Evolutionary conservation across 805 yeast genomes (phyloP), one percentile per base, ranked within the genome.

Genomic region (Komagataella mondaviorum): DNA sequence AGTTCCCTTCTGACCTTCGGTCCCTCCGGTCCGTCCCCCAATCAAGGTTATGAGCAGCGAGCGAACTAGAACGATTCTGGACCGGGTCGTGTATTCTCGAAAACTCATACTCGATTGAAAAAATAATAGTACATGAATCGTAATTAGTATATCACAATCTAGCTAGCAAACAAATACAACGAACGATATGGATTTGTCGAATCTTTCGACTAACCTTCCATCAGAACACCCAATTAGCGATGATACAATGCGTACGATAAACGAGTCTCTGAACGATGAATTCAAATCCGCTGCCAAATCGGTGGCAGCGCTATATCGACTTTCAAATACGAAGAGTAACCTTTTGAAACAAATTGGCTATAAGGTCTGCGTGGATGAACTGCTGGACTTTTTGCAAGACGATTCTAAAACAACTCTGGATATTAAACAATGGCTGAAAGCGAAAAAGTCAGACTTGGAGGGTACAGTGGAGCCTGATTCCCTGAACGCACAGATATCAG

Each of bases 221-320:
- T 69, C 76, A 2, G 71, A 82, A 0, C 67, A 61, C 43, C 75
- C 80, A 2, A 67, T 77, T 8, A 71, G 69, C 46, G 75, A 75
- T 43, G 70, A 70, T 6, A 66, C 78, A n/a, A 62, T 78, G 1
- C 63, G 66, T 23, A 75, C 72, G 24, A 65, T 81, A 48, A 76
- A 73, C 53, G 67, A 64, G 46, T 84, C 83, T 48, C 68, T 84
- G 24, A 72, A 80, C 0, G 64, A 68, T n/a, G 84, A 82, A 59
- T 84, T 83, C 66, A 82, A 80, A 62, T 72, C 71, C 51, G 89
- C 89, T 6, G 89, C 89, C 23, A 76, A 81, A 51, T 75, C 85
- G 6, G 85, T 83, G 23, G 83, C 89, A 14, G 75, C 82, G 12
- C 67, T 84, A 24, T 85, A 84, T 57, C 65, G 87, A 49, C 63